phyloP scores from a whole-genome alignment of 225 moss, liverwort and hornwort species.

The Pseudoscleropodium purum region DNA sequence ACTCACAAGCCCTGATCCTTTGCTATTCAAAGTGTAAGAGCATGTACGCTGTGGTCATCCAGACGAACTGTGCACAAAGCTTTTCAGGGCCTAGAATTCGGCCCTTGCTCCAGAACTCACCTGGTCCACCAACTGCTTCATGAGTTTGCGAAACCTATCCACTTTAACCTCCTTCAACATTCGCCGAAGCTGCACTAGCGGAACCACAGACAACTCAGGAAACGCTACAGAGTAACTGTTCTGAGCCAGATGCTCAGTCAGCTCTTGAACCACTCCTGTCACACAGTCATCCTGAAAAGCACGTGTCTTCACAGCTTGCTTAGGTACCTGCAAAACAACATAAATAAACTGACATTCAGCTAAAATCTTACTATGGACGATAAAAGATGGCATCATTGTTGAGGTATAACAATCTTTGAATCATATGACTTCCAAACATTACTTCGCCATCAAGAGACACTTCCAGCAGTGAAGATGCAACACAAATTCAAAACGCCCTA shows the following conservation, averaged over 20 bases:
- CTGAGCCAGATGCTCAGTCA: slow-evolving; percentile 76
- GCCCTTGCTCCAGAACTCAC: slow-evolving; percentile 9
- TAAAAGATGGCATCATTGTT: neutral
- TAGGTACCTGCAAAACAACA: slow-evolving; percentile 39
- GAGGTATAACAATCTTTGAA: neutral
- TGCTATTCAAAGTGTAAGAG: neutral
- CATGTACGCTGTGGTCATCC: neutral
- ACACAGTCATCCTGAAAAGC: slow-evolving; percentile 89
- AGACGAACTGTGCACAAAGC: neutral
- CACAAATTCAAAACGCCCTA: neutral
- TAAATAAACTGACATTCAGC: neutral
- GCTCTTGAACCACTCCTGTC: slow-evolving; percentile 66
- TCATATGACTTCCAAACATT: neutral
- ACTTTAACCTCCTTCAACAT: slow-evolving; percentile 69
- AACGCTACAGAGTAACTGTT: slow-evolving; percentile 85
- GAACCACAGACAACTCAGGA: slow-evolving; percentile 85
- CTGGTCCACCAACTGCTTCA: slow-evolving; percentile 86
- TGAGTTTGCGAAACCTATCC: slow-evolving; percentile 70
- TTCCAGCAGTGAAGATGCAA: neutral
- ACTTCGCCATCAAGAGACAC: neutral
- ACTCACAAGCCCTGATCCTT: neutral
- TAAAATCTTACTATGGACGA: neutral
- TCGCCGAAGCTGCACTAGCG: slow-evolving; percentile 72
- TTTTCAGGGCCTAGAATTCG: neutral
- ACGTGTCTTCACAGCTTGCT: slow-evolving; percentile 68